Evolutionary conservation across 1,284 basidiomycete genomes (phyloP).

Genomic region (Cutaneotrichosporon daszewskae): DNA sequence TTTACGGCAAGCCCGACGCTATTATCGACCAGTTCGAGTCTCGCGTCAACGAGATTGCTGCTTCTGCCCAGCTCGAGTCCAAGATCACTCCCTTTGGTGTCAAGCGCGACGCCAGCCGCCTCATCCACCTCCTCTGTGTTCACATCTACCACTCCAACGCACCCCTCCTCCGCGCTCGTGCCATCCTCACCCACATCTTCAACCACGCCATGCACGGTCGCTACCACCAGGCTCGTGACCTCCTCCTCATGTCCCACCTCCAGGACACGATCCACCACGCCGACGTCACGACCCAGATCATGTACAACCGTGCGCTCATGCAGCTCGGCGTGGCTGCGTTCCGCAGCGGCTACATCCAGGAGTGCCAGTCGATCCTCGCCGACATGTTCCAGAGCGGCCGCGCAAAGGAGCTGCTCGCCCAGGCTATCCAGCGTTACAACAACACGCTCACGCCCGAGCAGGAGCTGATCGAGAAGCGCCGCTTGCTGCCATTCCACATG

Average conservation of each 20-base stretch:
- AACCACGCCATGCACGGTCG: constrained; percentile 95
- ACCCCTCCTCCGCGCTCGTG: constrained; percentile 86
- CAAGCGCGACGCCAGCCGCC: constrained; percentile 55
- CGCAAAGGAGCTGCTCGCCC: constrained; percentile 94
- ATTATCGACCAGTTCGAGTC: constrained; percentile 88
- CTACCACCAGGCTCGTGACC: constrained; percentile 94
- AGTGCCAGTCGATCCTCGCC: constrained; percentile 84
- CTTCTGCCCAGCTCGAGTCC: constrained; percentile 54
- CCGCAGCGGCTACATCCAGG: constrained; percentile 88
- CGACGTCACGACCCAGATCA: constrained; percentile 94
- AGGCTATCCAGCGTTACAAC: constrained; percentile 90
- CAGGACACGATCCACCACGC: constrained; percentile 94
- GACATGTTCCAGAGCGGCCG: constrained; percentile 96
- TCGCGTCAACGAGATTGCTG: constrained; percentile 51
- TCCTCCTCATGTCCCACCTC: constrained; percentile 97
- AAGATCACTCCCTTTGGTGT: constrained; percentile 56
- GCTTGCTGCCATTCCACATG: constrained; percentile 98
- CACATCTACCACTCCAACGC: constrained; percentile 90
- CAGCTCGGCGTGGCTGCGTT: constrained; percentile 94
- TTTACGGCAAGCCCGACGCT: constrained; percentile 96
- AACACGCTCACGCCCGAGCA: constrained; percentile 83
- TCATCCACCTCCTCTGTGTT: constrained; percentile 85
- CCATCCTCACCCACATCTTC: constrained; percentile 96
- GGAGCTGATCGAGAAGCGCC: constrained; percentile 91
- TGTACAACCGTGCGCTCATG: constrained; percentile 96